Conservation (phyloP, 495 filamentous ascomycete species). For the Cairneyella variabilis region DNA sequence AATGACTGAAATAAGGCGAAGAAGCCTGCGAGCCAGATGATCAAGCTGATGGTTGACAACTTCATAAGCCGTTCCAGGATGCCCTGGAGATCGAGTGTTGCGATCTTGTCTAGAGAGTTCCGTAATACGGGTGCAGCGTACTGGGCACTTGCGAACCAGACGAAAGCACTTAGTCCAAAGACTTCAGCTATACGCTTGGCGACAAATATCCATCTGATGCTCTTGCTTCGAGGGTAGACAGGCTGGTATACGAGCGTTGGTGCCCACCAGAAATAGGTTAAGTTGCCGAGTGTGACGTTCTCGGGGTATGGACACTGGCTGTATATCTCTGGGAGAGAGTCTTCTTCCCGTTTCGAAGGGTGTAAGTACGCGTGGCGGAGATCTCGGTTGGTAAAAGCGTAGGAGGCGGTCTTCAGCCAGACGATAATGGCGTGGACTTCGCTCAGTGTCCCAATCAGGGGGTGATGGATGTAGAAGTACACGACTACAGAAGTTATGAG, state of each 20-base stretch:
- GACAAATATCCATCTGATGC: constrained; percentile 83
- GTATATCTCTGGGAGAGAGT: constrained; percentile 75
- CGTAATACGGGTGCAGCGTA: constrained; percentile 86
- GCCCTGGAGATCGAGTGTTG: constrained; percentile 70
- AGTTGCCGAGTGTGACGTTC: constrained; percentile 83
- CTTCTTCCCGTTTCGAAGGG: constrained; percentile 52
- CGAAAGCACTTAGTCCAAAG: constrained; percentile 70
- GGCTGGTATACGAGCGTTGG: constrained; percentile 96
- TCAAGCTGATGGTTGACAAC: constrained; percentile 83
- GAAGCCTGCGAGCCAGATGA: constrained; percentile 97
- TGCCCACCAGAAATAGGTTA: constrained; percentile 95
- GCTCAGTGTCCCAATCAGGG: constrained; percentile 85
- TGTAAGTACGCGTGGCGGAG: constrained; percentile 83
- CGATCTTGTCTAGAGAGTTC: constrained; percentile 85
- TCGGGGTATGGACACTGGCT: constrained; percentile 77
- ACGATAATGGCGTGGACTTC: constrained; percentile 92
- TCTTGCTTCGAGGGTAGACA: constrained; percentile 77
- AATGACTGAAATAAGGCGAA: constrained; percentile 91
- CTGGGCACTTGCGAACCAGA: constrained; percentile 90
- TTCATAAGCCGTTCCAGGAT: constrained; percentile 92
- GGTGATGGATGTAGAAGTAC: constrained; percentile 87
- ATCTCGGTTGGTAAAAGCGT: constrained; percentile 95
- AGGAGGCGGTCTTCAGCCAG: constrained; percentile 92
- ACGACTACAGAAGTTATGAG: constrained; percentile 77
- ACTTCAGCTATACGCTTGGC: constrained; percentile 76